These are phyloP conservation scores for Trichophyton rubrum DNA, from an alignment of 2,329 filamentous ascomycete genomes.

Conservation along the genomic window DNA sequence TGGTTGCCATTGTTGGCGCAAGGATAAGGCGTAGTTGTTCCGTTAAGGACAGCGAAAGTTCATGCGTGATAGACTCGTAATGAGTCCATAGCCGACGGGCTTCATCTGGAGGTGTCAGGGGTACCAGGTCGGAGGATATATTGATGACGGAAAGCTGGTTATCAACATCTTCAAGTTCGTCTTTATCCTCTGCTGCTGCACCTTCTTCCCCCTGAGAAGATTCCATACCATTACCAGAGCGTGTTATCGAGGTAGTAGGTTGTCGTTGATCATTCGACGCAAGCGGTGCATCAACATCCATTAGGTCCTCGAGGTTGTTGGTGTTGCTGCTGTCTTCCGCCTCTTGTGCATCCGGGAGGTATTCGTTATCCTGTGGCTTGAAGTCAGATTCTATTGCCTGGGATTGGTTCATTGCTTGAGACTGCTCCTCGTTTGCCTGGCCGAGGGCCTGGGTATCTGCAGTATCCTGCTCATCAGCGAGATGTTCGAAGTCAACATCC, in stretches of 20 bases:
- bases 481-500: slow-evolving; percentile 81
- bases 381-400: slow-evolving; percentile 69
- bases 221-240: slow-evolving; percentile 21
- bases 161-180: slow-evolving; percentile 37
- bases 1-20: slow-evolving; percentile 85
- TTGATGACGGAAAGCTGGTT: slow-evolving; percentile 59
- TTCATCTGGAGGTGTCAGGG: slow-evolving; percentile 38
- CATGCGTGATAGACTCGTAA: slow-evolving; percentile 73
- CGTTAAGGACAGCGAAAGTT: slow-evolving; percentile 76
- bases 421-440: slow-evolving; percentile 75
- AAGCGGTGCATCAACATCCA: slow-evolving; percentile 27
- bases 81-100: slow-evolving; percentile 69
- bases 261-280: slow-evolving; percentile 26
- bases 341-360: slow-evolving; percentile 43
- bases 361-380: slow-evolving; percentile 41
- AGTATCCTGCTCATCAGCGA: slow-evolving; percentile 67
- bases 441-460: slow-evolving; percentile 89
- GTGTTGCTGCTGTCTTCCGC: slow-evolving; percentile 25
- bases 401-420: slow-evolving; percentile 69
- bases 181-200: slow-evolving; percentile 32
- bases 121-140: slow-evolving; percentile 42
- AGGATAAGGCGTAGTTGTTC: slow-evolving; percentile 94
- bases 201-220: slow-evolving; percentile 18
- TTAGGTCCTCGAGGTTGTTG: slow-evolving; percentile 39
- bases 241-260: slow-evolving; percentile 10